Base-by-base conservation (phyloP, 2,329 filamentous ascomycete species). In the Fusarium sp. region DNA sequence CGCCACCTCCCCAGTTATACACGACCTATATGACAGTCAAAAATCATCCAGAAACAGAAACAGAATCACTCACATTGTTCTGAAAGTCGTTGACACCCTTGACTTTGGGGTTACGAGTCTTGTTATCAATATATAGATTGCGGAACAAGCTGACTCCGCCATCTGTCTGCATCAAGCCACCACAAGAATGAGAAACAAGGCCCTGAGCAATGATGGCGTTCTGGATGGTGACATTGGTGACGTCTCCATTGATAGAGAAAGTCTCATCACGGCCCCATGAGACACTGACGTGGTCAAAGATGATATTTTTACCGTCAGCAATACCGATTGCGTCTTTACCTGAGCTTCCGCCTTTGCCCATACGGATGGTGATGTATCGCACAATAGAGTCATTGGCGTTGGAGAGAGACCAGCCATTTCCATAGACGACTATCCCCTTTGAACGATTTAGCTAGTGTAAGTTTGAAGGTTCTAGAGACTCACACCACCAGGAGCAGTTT, bases 231-330 rank as follows among this genome's bases (percentile, higher is more conserved):
- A 88, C 83, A 61, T 88, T 88, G 22, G 80, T 80, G 2, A 83
- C 83, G 4, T 81, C 81, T 1, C 86, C 87, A 28, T 80, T 87
- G 74, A 89, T 88, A 18, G 83, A 85, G 72, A 88, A 88, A 3
- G 85, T 89, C 78, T 89, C 87, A 66, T 88, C 87, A 17, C 86
- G 85, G n/a, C 88, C 87, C 85, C 87, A 89, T 1, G 85, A 83
- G 22, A 86, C 84, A 26, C 84, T 86, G 38, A 88, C 80, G 69
- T 89, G 88, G 75, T 89, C 88, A 72, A 89, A 87, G 51, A 89
- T 89, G 81, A 89, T 87, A 70, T 85, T 87, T 38, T 80, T 79
- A 13, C 87, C 87, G 14, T 87, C 83, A 10, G 87, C 87, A 63
- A 90, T 88, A 24, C 83, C 85, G 47, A 89, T 83, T 5, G 83